A percentile compares a stretch with the other conserved stretches of the same genome.
phyloP scores from a whole-genome alignment of 1,139 yeast species.

The Hyphopichia buzzinii region DNA sequence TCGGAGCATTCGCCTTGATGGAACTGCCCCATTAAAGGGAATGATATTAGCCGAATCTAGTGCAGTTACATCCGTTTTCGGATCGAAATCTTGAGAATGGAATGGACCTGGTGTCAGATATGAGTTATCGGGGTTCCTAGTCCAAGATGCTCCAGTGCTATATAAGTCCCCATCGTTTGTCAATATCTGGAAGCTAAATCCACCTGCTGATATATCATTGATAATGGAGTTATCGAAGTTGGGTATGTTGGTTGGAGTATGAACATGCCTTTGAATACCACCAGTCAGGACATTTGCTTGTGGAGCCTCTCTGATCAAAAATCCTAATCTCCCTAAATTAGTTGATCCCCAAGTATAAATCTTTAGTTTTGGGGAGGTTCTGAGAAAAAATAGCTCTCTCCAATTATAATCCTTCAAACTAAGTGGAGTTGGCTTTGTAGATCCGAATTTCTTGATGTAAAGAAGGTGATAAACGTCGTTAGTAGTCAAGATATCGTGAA shows the following conservation, averaged over 20 bases:
- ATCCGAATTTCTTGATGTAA: slow-evolving; percentile 50
- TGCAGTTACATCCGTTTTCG: slow-evolving; percentile 2
- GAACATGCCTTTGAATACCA: slow-evolving; percentile 34
- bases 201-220: slow-evolving; percentile 62
- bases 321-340: slow-evolving; percentile 58
- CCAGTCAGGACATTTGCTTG: slow-evolving; percentile 23
- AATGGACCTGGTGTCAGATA: slow-evolving; percentile 22
- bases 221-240: slow-evolving; percentile 37
- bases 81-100: slow-evolving; percentile 14
- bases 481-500: slow-evolving; percentile 22
- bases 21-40: slow-evolving; percentile 9
- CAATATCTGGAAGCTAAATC: slow-evolving; percentile 63
- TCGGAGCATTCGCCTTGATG: slow-evolving; percentile 15
- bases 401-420: slow-evolving; percentile 41
- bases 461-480: slow-evolving; percentile 45
- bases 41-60: slow-evolving; percentile 5
- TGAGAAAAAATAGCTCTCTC: slow-evolving; percentile 46
- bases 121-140: slow-evolving; percentile 22
- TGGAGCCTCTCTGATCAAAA: slow-evolving; percentile 29
- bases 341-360: slow-evolving; percentile 66
- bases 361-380: slow-evolving; percentile 38
- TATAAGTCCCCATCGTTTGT: slow-evolving; percentile 53
- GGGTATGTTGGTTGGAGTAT: slow-evolving; percentile 38
- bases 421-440: slow-evolving; percentile 37
- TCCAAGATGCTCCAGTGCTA: slow-evolving; percentile 53